Evolutionary conservation across 257 asterid genomes (phyloP).

Genomic region (Thymus mandschuricus): DNA sequence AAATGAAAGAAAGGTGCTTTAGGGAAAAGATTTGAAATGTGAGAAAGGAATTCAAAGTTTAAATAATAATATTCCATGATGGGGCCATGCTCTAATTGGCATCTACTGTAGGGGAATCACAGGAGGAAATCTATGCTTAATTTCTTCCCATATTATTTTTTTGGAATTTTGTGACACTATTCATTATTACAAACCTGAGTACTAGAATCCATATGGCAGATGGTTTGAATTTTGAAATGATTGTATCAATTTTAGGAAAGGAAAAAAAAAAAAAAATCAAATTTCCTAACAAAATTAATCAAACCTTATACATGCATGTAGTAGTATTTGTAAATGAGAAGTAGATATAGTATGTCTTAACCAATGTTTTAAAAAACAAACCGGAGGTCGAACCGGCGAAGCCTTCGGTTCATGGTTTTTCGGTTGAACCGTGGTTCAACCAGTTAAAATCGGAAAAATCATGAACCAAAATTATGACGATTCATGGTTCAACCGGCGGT

Average conservation of each 20-base stretch:
- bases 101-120: conserved; percentile 42
- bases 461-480: no score
- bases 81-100: conserved; percentile 48
- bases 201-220: conserved; percentile 12
- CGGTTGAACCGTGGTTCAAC: no score
- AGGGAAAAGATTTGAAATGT: conserved; percentile 27
- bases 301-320: no score
- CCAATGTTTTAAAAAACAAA: no score
- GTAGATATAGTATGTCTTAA: no score
- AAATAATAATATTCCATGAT: not conserved
- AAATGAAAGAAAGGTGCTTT: conserved; percentile 23
- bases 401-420: no score
- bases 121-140: conserved; percentile 33
- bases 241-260: not conserved
- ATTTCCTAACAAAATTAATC: no score
- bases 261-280: no score
- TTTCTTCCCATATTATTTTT: conserved; percentile 8
- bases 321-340: no score
- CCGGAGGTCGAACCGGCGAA: no score
- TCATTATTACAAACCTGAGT: conserved; percentile 19
- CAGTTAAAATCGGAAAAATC: no score
- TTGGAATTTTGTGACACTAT: not conserved
- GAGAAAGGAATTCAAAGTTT: conserved; percentile 52
- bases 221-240: conserved; percentile 13
- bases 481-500: no score